Evolutionary conservation across 2,329 filamentous ascomycete species (phyloP).

Genomic region (Leptographium galeiforme): DNA sequence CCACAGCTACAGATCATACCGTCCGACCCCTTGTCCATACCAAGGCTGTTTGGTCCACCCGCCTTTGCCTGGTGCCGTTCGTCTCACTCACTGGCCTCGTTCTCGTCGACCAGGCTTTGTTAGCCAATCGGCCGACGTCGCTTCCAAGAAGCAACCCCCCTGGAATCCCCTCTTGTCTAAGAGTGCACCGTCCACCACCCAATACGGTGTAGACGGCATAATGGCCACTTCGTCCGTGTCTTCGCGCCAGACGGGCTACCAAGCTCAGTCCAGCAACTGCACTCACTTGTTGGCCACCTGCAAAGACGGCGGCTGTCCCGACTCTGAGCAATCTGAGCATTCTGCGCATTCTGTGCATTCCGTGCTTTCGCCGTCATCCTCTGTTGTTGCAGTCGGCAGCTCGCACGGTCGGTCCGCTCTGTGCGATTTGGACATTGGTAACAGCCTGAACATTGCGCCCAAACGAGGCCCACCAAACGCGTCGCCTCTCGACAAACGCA

Average conservation of each 20-base stretch:
- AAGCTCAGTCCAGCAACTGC: background rate
- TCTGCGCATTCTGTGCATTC: no score
- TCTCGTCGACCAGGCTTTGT: background rate
- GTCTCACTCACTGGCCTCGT: slow-evolving; percentile 2
- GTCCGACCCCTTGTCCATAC: background rate
- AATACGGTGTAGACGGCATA: background rate
- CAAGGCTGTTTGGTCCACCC: background rate
- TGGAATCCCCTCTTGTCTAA: background rate
- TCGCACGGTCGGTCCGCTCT: slow-evolving; percentile 1
- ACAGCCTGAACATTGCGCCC: slow-evolving; percentile 5
- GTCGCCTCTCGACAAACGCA: background rate
- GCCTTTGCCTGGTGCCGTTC: background rate
- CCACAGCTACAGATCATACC: background rate
- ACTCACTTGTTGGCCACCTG: background rate
- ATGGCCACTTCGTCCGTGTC: background rate
- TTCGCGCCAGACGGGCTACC: slow-evolving; percentile 4
- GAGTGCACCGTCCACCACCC: slow-evolving; percentile 2
- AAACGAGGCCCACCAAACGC: background rate
- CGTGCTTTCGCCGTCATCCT: background rate
- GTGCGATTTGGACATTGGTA: slow-evolving; percentile 2
- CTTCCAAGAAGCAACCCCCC: background rate
- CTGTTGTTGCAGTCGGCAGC: background rate
- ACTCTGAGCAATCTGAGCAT: background rate
- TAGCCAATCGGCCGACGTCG: background rate
- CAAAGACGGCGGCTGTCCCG: background rate